Conservation (phyloP, 208 protist species). For the Trypanosoma scelopori region DNA sequence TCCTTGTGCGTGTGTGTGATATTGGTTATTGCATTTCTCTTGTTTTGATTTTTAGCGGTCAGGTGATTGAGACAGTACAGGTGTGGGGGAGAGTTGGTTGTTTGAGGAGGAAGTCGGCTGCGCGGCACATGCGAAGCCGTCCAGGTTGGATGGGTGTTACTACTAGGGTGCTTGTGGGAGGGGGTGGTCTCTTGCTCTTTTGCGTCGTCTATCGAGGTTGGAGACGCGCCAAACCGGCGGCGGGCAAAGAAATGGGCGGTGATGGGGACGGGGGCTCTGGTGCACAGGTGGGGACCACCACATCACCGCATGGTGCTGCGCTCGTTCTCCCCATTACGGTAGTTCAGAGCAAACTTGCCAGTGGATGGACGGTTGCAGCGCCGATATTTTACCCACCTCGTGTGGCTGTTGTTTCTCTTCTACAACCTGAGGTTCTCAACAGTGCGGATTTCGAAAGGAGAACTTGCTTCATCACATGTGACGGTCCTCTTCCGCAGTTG, state of each 20-base stretch:
- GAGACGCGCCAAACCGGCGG: not conserved
- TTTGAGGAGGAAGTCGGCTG: not conserved
- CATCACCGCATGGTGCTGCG: not conserved
- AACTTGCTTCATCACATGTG: constrained; percentile 28
- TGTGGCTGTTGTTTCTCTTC: constrained; percentile 41
- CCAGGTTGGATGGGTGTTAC: not conserved
- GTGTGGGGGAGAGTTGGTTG: no score
- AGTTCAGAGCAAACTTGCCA: constrained; percentile 25
- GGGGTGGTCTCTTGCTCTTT: constrained; percentile 3
- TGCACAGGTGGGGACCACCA: not conserved
- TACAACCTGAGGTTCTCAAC: constrained; percentile 3
- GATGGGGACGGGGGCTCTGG: not conserved
- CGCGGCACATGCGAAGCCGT: not conserved
- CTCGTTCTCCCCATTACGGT: constrained; percentile 32
- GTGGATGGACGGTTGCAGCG: constrained; percentile 41
- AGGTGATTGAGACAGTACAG: no score
- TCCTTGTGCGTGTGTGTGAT: no score
- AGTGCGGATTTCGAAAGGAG: not conserved
- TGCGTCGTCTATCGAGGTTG: constrained; percentile 1
- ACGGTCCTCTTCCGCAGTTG: constrained; percentile 13
- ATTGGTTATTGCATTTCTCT: no score
- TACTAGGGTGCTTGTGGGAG: not conserved
- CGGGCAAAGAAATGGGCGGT: not conserved
- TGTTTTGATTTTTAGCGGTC: no score
- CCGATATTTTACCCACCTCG: constrained; percentile 48